Percentiles rank a stretch among this genome's conserved stretches.
phyloP scores from a whole-genome alignment of 805 yeast species.

The Saccharomyces paradoxus region DNA sequence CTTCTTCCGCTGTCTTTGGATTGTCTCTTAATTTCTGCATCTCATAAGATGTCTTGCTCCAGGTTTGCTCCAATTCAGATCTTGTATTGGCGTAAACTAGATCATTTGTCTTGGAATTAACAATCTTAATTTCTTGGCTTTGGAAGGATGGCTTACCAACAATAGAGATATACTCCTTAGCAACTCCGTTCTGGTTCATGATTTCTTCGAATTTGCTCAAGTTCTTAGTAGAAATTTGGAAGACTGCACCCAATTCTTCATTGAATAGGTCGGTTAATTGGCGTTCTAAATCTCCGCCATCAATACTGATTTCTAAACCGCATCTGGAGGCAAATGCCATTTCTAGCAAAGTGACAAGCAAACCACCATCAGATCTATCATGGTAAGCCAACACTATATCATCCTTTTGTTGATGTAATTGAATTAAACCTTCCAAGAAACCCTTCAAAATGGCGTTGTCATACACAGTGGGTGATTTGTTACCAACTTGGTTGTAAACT shows the following conservation, averaged over 20 bases:
- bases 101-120: conserved; percentile 35
- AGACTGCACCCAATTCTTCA: conserved; percentile 93
- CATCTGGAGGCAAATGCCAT: conserved; percentile 96
- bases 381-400: conserved; percentile 78
- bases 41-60: conserved; percentile 85
- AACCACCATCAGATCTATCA: conserved; percentile 95
- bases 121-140: conserved; percentile 41
- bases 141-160: conserved; percentile 64
- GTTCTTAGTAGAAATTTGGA: conserved; percentile 63
- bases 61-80: conserved; percentile 64
- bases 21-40: conserved; percentile 90
- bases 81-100: conserved; percentile 48
- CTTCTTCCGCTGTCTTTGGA: conserved; percentile 85
- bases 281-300: conserved; percentile 33
- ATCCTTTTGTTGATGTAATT: conserved; percentile 51
- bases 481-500: conserved; percentile 82
- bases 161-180: conserved; percentile 43
- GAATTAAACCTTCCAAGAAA: conserved; percentile 60
- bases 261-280: conserved; percentile 60
- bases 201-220: conserved; percentile 46
- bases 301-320: conserved; percentile 57
- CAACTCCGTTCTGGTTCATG: conserved; percentile 52
- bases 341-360: conserved; percentile 74
- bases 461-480: conserved; percentile 75
- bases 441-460: conserved; percentile 54